Base-by-base conservation (phyloP, 2,329 filamentous ascomycete species). In the Ophiosphaerella korrae region DNA sequence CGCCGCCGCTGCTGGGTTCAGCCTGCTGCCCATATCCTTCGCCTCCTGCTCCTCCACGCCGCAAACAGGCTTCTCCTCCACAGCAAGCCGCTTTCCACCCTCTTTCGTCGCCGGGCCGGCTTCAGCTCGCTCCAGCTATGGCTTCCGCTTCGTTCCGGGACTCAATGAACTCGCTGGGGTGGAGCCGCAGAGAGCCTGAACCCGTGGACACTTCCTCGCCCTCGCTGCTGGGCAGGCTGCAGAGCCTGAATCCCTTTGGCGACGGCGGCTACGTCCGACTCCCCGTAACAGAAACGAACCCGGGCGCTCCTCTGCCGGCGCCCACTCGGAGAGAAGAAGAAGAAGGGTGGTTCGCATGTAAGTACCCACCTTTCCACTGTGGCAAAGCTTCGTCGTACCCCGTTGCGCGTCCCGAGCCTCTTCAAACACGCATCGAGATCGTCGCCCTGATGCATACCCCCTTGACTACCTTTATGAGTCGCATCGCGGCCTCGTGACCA, bases 341-440 rank as follows among this genome's bases (percentile, higher is more conserved):
- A 72, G 94, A 97, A 77, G 90, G 88, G 58, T 97, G 90, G 86
- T 92, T 97, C 84, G 88, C 89, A 68, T 81, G 94, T 99, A 85
- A 93, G 94, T 70, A 46, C 55, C 32, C 45, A 39, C 86, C 66
- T 73, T 40, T 53, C 51, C 64, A 54, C 58, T 53, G 56, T 66
- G 57, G 55, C 60, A 43, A 64, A 53, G 35, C 40, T n/a, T 50
- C 26, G 1, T 36, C 48, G 37, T 42, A 45, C 41, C 37, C 37
- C 43, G 43, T 45, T 39, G 45, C 48, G 53, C 53, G 16, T 41
- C 38, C 46, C 38, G 41, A 42, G 40, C 41, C 38, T 45, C 52
- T 48, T 49, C 18, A 21, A 42, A 46, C 48, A 52, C 35, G 26
- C 11, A 54, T 38, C 39, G 37, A 52, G 46, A 50, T 55, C 53